These are phyloP conservation scores for Cenchrus purpureus DNA, from an alignment of 176 grass and related monocot species.

Conservation along the genomic window DNA sequence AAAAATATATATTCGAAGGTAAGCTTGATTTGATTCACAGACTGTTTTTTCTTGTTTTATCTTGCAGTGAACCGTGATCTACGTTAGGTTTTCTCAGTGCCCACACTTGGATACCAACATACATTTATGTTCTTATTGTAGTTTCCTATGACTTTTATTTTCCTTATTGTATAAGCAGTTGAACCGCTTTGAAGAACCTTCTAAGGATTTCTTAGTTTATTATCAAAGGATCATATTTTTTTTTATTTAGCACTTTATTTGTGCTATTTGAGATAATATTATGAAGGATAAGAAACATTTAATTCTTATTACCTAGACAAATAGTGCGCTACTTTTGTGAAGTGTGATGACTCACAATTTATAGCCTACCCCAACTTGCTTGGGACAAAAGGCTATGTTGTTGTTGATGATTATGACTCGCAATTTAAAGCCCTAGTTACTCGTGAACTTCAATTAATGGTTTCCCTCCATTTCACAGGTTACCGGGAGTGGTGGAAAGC, in stretches of 20 bases:
- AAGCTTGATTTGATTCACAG: conserved; percentile 3
- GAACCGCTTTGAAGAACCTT: conserved; percentile 26
- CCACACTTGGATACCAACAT: not conserved
- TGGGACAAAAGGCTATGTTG: too few relatives aligned
- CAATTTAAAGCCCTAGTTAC: not conserved
- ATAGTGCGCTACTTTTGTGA: not conserved
- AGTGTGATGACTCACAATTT: not conserved
- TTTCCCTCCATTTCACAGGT: conserved; percentile 55
- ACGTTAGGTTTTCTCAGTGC: conserved; percentile 7
- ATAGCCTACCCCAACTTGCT: not conserved
- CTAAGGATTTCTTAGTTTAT: conserved; percentile 1
- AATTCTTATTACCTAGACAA: conserved; percentile 21
- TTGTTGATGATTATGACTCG: not conserved
- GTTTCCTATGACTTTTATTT: conserved; percentile 24
- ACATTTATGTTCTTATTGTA: conserved; percentile 23
- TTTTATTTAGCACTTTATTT: conserved; percentile 7
- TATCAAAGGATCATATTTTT: not conserved
- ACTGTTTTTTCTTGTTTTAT: not conserved
- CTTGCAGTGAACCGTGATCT: conserved; percentile 8
- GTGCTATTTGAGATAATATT: conserved; percentile 16
- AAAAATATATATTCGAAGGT: conserved; percentile 1
- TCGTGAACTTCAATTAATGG: conserved; percentile 26
- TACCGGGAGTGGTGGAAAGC: conserved; percentile 72
- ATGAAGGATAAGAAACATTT: not conserved
- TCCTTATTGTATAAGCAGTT: conserved; percentile 24